Base-by-base conservation (phyloP, 2,329 filamentous ascomycete species). In the Colletotrichum phormii region DNA sequence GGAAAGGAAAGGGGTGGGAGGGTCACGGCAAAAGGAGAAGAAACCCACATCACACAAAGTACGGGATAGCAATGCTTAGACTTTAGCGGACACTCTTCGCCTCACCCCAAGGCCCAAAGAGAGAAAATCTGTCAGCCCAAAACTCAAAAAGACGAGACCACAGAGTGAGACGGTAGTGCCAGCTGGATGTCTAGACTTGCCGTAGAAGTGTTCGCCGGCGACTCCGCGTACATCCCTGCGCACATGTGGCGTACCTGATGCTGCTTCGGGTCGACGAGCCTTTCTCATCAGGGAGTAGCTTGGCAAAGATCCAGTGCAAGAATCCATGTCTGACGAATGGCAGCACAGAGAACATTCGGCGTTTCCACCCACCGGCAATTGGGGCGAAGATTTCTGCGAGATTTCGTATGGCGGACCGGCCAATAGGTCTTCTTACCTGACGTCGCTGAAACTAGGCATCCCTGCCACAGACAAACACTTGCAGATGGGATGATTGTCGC, bases 381-480 rank as follows among this genome's bases (percentile, higher is more conserved):
- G 60, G 37, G 58, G 70, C 70, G 66, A 72, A 29, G 35, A 55
- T 60, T 72, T 72, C 54, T 64, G 70, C 70, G 70, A 72, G 65
- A 64, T 72, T 70, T 69, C 26, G 37, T 13, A 37, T 46, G 29
- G 5, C 53, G 33, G 33, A 24, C 54, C 55, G 65, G 66, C 65
- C 65, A 69, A 72, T 70, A 49, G 59, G 53, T 29, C 3, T 9
- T 49, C 46, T 46, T 7, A 18, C 37, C 51, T 72, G 58, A 63
- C 69, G 64, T 68, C 59, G 69, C 64, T 59, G 53, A 68, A 59
- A 58, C 69, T 29, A 54, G 58, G 58, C 11, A 15, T 51, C 69
- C 64, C 53, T 42, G 57, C 35, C 5, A 55, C 12, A 18, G 6
- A 15, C 4, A 15, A 18, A 12, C 26, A n/a, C 53, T 26, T 31